These are phyloP conservation scores for Liquidambar formosana DNA, from an alignment of 164 flowering plant genomes.

Conservation along the genomic window DNA sequence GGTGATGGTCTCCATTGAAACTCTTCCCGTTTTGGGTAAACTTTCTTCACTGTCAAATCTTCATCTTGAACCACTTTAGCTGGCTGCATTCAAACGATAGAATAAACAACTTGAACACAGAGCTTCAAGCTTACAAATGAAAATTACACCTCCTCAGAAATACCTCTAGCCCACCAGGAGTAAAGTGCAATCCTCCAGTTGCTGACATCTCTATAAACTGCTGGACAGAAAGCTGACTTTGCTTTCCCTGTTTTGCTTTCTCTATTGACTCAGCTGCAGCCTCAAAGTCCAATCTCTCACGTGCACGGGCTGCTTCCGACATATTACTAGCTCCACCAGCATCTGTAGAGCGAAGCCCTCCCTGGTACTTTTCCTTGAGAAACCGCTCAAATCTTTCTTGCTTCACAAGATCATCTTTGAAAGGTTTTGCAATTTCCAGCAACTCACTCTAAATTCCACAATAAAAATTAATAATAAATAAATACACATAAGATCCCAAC, in stretches of 20 bases:
- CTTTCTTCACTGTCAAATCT: slow-evolving; percentile 36
- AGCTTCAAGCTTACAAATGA: slow-evolving; percentile 6
- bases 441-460: slow-evolving; percentile 32
- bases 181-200: slow-evolving; percentile 57
- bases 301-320: slow-evolving; percentile 94
- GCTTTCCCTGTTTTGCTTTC: slow-evolving; percentile 49
- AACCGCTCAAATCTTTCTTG: slow-evolving; percentile 91
- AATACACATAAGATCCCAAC: slow-evolving; percentile 2
- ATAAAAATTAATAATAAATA: not conserved
- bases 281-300: slow-evolving; percentile 94
- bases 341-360: slow-evolving; percentile 78
- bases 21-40: slow-evolving; percentile 76
- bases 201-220: slow-evolving; percentile 39
- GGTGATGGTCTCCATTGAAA: slow-evolving; percentile 93
- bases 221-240: slow-evolving; percentile 28
- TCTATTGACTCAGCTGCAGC: slow-evolving; percentile 84
- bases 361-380: slow-evolving; percentile 83
- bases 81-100: slow-evolving; percentile 37
- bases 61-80: slow-evolving; percentile 35
- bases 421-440: slow-evolving; percentile 64
- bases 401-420: slow-evolving; percentile 79
- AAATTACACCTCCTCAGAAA: slow-evolving; percentile 1
- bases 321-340: slow-evolving; percentile 61
- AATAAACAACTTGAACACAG: slow-evolving; percentile 5
- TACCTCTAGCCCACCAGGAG: slow-evolving; percentile 76